phyloP scores from a whole-genome alignment of 768 basidiomycete genomes.

The Kwoniella heveanensis region DNA sequence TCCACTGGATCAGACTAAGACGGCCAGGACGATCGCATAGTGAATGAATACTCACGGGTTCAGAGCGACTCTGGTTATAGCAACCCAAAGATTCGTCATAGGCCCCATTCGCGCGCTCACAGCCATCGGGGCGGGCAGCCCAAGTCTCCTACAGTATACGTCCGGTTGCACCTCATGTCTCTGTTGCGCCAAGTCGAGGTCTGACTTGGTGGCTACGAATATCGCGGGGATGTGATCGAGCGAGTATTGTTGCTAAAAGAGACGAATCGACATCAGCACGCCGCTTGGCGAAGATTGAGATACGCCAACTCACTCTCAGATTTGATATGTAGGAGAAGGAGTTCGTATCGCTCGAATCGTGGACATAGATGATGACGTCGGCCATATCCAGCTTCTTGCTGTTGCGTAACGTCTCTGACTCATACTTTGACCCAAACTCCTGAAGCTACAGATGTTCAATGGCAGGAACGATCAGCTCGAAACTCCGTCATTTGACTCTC shows the following conservation, averaged over 20 bases:
- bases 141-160: slow-evolving; percentile 86
- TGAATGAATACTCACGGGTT: slow-evolving; percentile 47
- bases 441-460: slow-evolving; percentile 66
- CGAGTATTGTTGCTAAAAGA: slow-evolving; percentile 94
- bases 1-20: too few species aligned
- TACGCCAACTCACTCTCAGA: slow-evolving; percentile 76
- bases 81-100: slow-evolving; percentile 53
- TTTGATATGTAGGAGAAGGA: slow-evolving; percentile 98
- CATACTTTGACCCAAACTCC: slow-evolving; percentile 95
- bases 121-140: slow-evolving; percentile 89
- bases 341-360: slow-evolving; percentile 98
- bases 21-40: too few species aligned
- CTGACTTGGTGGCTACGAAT: slow-evolving; percentile 98
- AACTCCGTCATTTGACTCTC: too few species aligned
- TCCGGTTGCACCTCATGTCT: slow-evolving; percentile 98
- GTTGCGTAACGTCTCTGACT: slow-evolving; percentile 83
- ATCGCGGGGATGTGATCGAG: slow-evolving; percentile 91
- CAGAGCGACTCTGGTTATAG: slow-evolving; percentile 50
- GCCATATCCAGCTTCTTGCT: slow-evolving; percentile 87
- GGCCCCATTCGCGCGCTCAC: slow-evolving; percentile 78
- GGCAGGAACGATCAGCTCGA: not conserved
- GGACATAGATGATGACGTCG: slow-evolving; percentile 92
- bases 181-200: slow-evolving; percentile 95
- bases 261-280: too few species aligned
- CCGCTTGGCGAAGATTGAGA: too few species aligned